A percentile compares a stretch with the other conserved stretches of the same genome.
Conservation (phyloP, 78 protist genomes). For the Trichosphaerium sp. region DNA sequence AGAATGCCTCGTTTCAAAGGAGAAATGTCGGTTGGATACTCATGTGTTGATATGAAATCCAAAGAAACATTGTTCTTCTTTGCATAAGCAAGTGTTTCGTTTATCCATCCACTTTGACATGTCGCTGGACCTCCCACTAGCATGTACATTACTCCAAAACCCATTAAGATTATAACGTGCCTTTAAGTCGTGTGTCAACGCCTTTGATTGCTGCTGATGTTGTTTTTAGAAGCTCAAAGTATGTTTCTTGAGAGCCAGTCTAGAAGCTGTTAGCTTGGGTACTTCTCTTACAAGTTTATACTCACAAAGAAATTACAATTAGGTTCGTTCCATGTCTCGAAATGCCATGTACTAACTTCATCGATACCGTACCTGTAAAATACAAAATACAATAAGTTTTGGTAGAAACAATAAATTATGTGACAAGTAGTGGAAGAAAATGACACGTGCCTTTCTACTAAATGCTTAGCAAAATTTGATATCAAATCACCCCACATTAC, state of each 20-base stretch:
- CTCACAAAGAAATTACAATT: conserved; percentile 26
- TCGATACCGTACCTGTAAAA: conserved; percentile 27
- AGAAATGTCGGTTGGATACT: conserved; percentile 39
- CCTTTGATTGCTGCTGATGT: conserved; percentile 17
- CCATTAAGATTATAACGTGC: too few species aligned
- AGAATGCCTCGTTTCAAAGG: conserved; percentile 24
- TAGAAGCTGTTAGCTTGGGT: background rate
- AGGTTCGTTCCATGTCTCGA: conserved; percentile 56
- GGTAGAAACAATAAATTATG: too few species aligned
- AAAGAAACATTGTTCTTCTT: conserved; percentile 2
- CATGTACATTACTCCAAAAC: too few species aligned
- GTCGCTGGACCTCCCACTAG: conserved; percentile 47
- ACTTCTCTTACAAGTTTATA: background rate
- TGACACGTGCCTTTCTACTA: too few species aligned
- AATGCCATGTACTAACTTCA: conserved; percentile 22
- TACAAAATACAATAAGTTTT: too few species aligned
- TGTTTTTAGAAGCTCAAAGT: background rate
- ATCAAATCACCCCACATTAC: conserved; percentile 21
- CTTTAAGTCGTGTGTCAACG: background rate
- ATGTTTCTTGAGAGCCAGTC: background rate
- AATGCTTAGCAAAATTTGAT: conserved; percentile 2
- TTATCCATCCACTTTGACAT: conserved; percentile 23
- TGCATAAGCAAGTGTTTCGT: conserved; percentile 13
- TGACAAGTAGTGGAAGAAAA: too few species aligned
- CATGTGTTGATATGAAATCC: conserved; percentile 33